Evolutionary conservation across 2,329 filamentous ascomycete genomes (phyloP).

Genomic region (Colletotrichum musicola): DNA sequence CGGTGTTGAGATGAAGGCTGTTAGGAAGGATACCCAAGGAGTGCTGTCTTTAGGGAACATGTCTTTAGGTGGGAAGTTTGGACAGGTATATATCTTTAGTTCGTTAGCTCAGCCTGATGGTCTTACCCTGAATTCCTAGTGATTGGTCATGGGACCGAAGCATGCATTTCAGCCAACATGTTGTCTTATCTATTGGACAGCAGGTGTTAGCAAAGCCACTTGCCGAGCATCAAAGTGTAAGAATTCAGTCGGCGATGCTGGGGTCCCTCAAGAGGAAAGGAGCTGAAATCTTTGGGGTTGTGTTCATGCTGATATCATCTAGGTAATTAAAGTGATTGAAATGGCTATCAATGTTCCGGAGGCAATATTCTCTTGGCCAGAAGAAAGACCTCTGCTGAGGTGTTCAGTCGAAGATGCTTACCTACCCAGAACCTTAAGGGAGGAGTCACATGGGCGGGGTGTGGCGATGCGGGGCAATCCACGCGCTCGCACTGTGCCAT

Average conservation of each 20-base stretch:
- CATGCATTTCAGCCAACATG: neutral
- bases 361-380: too few species aligned
- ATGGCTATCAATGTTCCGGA: too few species aligned
- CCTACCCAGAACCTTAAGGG: neutral
- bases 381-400: too few species aligned
- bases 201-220: neutral
- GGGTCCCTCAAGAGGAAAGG: too few species aligned
- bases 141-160: too few species aligned
- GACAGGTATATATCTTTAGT: too few species aligned
- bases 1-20: neutral
- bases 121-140: neutral
- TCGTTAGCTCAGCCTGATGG: neutral
- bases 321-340: too few species aligned
- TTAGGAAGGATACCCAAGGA: neutral
- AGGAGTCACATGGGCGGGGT: constrained; percentile 33
- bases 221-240: neutral
- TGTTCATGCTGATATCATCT: too few species aligned
- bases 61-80: too few species aligned
- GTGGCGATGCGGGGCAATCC: constrained; percentile 32
- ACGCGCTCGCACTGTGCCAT: constrained; percentile 3
- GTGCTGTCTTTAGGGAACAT: too few species aligned
- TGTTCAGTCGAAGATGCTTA: neutral
- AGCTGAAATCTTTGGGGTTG: too few species aligned
- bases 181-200: neutral
- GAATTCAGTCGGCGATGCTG: too few species aligned